Conservation (phyloP, 2,329 filamentous ascomycete species). For the Diplodia corticola region DNA sequence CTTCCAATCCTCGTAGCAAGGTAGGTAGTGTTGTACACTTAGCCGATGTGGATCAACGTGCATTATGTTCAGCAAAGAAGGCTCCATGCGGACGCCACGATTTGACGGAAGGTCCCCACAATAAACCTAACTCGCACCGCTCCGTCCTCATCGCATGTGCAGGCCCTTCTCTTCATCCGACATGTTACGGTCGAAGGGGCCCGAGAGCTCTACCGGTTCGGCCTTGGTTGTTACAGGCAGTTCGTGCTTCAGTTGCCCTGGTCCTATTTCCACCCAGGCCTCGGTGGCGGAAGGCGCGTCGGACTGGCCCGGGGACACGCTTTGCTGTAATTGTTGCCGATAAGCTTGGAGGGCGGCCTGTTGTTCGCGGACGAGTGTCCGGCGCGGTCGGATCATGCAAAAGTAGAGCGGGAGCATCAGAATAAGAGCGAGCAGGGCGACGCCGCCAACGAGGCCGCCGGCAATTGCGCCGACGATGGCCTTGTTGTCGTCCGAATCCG, state of each 20-base stretch:
- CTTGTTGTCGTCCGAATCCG: constrained; percentile 9
- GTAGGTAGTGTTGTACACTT: background rate
- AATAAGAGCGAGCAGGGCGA: background rate
- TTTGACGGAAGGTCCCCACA: too few relatives aligned
- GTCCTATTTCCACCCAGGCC: background rate
- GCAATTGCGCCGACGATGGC: background rate
- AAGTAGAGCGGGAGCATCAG: background rate
- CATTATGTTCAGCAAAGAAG: too few relatives aligned
- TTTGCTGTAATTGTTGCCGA: background rate
- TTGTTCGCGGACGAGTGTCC: constrained; percentile 1
- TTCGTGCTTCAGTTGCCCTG: background rate
- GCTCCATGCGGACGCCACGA: too few relatives aligned
- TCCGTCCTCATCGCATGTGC: background rate
- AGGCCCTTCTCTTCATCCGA: constrained; percentile 2
- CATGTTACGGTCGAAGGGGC: background rate
- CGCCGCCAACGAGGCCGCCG: background rate
- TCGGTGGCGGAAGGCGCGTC: background rate
- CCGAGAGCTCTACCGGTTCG: background rate
- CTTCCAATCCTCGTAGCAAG: background rate
- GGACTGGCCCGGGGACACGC: background rate
- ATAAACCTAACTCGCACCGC: too few relatives aligned
- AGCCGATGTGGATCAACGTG: background rate
- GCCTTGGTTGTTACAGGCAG: background rate
- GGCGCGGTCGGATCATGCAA: background rate
- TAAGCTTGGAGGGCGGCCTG: background rate